phyloP scores from a whole-genome alignment of 2,329 filamentous ascomycete species.

The Ceratocystis destructans region DNA sequence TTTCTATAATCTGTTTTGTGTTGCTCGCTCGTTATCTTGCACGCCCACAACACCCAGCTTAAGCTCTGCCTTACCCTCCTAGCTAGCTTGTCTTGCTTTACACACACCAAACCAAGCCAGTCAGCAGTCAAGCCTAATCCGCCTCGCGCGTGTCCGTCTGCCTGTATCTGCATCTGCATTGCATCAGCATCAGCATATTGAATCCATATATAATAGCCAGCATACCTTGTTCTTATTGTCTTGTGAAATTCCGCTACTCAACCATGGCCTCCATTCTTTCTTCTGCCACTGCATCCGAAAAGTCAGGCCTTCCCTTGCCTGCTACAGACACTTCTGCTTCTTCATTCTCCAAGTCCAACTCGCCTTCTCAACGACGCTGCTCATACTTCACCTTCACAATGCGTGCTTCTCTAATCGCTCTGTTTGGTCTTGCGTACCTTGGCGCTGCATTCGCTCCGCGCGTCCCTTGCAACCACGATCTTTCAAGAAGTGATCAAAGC shows the following conservation, averaged over 20 bases:
- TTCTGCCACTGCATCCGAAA: slow-evolving; percentile 9
- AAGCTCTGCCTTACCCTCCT: neutral
- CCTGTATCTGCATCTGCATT: too few species aligned
- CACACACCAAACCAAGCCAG: neutral
- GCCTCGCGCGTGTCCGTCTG: neutral
- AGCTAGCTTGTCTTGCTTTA: neutral
- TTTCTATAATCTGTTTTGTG: neutral
- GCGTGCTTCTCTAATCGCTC: slow-evolving; percentile 12
- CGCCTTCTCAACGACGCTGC: slow-evolving; percentile 8
- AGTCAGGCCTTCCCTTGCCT: slow-evolving; percentile 15
- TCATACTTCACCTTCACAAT: slow-evolving; percentile 10
- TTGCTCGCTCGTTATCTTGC: neutral
- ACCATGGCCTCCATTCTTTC: slow-evolving; percentile 9
- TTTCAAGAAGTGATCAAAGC: neutral
- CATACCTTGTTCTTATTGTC: neutral
- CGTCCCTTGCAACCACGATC: neutral
- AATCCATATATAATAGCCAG: neutral
- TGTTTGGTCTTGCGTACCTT: slow-evolving; percentile 14
- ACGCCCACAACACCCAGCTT: too few species aligned
- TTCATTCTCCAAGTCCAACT: neutral
- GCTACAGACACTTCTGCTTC: slow-evolving; percentile 8
- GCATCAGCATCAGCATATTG: too few species aligned
- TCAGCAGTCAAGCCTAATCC: neutral
- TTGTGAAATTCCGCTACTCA: neutral
- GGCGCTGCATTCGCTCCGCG: slow-evolving; percentile 10